These are phyloP conservation scores for Sclerotinia minor DNA, from an alignment of 2,329 filamentous ascomycete species.

Conservation along the genomic window DNA sequence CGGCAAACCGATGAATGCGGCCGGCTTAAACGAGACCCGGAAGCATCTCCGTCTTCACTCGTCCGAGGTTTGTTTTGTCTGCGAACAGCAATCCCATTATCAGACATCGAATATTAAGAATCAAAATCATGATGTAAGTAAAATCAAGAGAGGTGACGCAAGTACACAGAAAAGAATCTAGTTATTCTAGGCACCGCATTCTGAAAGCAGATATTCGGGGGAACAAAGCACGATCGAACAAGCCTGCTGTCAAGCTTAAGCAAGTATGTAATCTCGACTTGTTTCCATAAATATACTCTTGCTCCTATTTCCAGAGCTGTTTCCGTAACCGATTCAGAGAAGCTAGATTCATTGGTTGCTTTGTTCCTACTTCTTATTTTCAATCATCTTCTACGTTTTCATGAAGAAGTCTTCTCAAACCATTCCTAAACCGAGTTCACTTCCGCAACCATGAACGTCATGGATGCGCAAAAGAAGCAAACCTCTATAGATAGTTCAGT, in stretches of 20 bases:
- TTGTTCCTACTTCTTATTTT: background rate
- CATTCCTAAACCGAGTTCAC: background rate
- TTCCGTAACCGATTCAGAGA: background rate
- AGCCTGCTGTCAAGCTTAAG: background rate
- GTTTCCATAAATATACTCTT: conserved; percentile 1
- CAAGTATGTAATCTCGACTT: background rate
- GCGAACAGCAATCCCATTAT: background rate
- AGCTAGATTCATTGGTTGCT: conserved; percentile 4
- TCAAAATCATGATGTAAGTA: background rate
- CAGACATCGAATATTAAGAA: background rate
- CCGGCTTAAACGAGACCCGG: conserved; percentile 9
- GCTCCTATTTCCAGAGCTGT: background rate
- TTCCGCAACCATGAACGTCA: conserved; percentile 7
- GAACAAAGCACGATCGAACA: background rate
- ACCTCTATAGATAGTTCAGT: background rate
- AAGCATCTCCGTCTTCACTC: background rate
- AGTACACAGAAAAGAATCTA: background rate
- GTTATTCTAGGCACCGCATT: background rate
- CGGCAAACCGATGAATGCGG: conserved; percentile 10
- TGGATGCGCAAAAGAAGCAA: background rate
- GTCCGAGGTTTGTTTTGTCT: background rate
- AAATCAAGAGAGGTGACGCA: background rate
- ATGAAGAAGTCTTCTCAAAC: background rate
- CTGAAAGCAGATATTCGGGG: conserved; percentile 7
- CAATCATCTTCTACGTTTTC: background rate